Evolutionary conservation across 2,329 filamentous ascomycete genomes (phyloP).

Genomic region (Phialophora expanda): DNA sequence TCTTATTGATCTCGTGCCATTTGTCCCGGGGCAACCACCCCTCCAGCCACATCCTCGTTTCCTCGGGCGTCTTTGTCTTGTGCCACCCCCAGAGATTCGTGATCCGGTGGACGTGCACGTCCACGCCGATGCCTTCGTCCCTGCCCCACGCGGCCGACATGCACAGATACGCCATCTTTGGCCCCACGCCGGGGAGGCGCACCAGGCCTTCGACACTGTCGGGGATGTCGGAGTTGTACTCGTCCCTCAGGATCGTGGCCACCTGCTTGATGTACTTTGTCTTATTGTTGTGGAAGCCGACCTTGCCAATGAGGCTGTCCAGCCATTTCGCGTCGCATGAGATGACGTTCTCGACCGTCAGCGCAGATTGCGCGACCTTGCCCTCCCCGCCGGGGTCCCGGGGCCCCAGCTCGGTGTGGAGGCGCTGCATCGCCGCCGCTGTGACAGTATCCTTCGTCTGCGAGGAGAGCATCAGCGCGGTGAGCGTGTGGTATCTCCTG

Average conservation of each 20-base stretch:
- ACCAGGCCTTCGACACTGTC: constrained; percentile 75
- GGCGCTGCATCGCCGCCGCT: constrained; percentile 76
- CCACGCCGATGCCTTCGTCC: constrained; percentile 82
- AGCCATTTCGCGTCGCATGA: constrained; percentile 68
- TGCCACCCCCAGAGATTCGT: constrained; percentile 95
- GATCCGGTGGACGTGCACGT: constrained; percentile 93
- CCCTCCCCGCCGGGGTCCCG: constrained; percentile 29
- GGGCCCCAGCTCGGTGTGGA: constrained; percentile 72
- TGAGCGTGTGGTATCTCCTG: constrained; percentile 81
- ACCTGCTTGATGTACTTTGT: constrained; percentile 80
- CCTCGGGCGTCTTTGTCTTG: constrained; percentile 78
- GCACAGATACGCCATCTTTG: constrained; percentile 93
- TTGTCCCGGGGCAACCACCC: constrained; percentile 80
- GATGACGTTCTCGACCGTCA: constrained; percentile 79
- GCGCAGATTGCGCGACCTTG: constrained; percentile 47
- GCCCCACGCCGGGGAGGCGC: constrained; percentile 82
- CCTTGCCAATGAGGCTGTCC: constrained; percentile 78
- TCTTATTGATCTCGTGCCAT: constrained; percentile 91
- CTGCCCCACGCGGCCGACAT: constrained; percentile 76
- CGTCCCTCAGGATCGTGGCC: constrained; percentile 73
- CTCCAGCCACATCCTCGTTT: constrained; percentile 76
- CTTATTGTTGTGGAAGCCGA: constrained; percentile 96
- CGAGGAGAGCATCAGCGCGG: constrained; percentile 86
- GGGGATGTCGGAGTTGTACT: constrained; percentile 77
- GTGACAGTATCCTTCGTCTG: constrained; percentile 95